A percentile compares a stretch with the other conserved stretches of the same genome.
phyloP scores from a whole-genome alignment of 1,284 basidiomycete species.

The Stereum hirsutum region DNA sequence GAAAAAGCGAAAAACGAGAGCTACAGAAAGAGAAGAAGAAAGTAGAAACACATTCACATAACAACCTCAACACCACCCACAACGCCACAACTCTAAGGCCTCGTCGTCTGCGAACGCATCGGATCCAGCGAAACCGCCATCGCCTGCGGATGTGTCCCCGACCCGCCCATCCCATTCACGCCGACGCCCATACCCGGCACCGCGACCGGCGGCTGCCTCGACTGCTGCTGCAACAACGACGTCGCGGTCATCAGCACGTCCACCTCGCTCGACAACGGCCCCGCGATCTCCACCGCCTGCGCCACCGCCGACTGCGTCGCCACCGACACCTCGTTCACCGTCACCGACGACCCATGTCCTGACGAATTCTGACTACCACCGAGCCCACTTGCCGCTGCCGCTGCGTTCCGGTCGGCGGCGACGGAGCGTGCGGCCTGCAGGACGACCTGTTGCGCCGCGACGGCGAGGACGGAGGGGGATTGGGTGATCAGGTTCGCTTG shows the following conservation, averaged over 20 bases:
- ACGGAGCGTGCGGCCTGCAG: slow-evolving; percentile 67
- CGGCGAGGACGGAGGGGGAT: slow-evolving; percentile 40
- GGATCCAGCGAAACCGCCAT: too few relatives aligned
- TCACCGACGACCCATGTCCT: slow-evolving; percentile 46
- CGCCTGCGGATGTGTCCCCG: too few relatives aligned
- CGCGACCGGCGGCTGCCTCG: slow-evolving; percentile 10
- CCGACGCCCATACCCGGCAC: too few relatives aligned
- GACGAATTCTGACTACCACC: slow-evolving; percentile 28
- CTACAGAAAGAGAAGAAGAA: too few relatives aligned
- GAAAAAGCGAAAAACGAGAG: too few relatives aligned
- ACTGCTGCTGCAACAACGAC: slow-evolving; percentile 41
- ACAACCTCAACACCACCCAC: too few relatives aligned
- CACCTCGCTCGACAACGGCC: slow-evolving; percentile 52
- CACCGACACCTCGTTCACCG: slow-evolving; percentile 67
- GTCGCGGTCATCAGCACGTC: slow-evolving; percentile 61
- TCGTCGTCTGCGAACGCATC: too few relatives aligned
- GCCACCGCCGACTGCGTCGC: slow-evolving; percentile 69
- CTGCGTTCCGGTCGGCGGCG: slow-evolving; percentile 42
- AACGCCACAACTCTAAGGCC: too few relatives aligned
- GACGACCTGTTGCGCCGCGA: slow-evolving; percentile 71
- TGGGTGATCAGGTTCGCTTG: slow-evolving; percentile 32
- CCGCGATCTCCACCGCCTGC: slow-evolving; percentile 56
- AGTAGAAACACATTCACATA: too few relatives aligned
- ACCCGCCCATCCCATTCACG: too few relatives aligned
- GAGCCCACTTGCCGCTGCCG: slow-evolving; percentile 27